These are phyloP conservation scores for Drechslerella coelobrocha DNA, from an alignment of 2,329 filamentous ascomycete species.

Conservation along the genomic window DNA sequence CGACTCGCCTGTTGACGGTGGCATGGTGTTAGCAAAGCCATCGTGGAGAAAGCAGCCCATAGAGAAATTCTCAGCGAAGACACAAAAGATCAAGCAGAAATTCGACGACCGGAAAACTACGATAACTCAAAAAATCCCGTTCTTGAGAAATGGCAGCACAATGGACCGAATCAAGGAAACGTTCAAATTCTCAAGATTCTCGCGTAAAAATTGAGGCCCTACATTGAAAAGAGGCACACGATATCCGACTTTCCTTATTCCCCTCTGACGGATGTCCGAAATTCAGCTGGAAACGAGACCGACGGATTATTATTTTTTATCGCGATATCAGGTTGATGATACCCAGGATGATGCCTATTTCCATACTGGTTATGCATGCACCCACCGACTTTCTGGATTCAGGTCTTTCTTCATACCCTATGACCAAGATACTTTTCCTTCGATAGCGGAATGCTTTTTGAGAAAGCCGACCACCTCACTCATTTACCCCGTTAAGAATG, in stretches of 20 bases:
- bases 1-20: constrained; percentile 17
- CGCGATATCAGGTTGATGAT: constrained; percentile 7
- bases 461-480: constrained; percentile 45
- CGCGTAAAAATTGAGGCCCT: constrained; percentile 22
- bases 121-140: constrained; percentile 46
- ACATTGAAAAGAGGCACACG: not conserved
- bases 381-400: constrained; percentile 7
- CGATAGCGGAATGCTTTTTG: constrained; percentile 45
- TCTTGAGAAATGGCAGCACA: constrained; percentile 46
- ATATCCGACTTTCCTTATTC: constrained; percentile 5
- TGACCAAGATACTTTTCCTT: constrained; percentile 27
- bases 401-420: constrained; percentile 12
- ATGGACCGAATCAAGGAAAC: constrained; percentile 50
- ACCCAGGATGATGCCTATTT: constrained; percentile 5
- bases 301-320: too few species aligned
- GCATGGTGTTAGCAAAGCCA: constrained; percentile 26
- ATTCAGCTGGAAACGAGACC: constrained; percentile 26
- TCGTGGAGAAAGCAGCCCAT: constrained; percentile 46
- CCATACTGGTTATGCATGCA: not conserved
- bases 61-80: constrained; percentile 42
- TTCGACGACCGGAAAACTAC: constrained; percentile 40
- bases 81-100: constrained; percentile 42
- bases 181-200: constrained; percentile 48
- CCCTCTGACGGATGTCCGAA: constrained; percentile 22
- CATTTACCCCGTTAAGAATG: constrained; percentile 22